Base-by-base conservation (phyloP, 805 yeast species). In the Vanderwaltozyma tropicalis region DNA sequence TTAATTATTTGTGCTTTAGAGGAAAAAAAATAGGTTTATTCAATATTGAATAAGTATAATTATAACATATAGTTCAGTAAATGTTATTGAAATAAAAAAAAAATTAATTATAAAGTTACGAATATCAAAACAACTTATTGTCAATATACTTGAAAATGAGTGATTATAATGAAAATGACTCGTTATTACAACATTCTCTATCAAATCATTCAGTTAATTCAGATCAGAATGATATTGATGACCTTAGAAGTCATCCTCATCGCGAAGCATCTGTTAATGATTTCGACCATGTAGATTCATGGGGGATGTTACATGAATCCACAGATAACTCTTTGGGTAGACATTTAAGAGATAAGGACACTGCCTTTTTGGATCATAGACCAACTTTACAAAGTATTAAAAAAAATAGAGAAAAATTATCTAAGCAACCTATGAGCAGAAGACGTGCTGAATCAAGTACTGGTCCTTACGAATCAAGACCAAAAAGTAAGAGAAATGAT, bases 201-300 rank as follows among this genome's bases (percentile, higher is more conserved):
- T 14, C 18, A 5, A 15, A 14, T 14, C 5, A 14, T 27, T 27
- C 29, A 4, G 14, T 27, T 22, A 11, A 22, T 22, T 22, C 25
- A 14, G 17, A 27, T 6, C 12, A 27, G 4, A 7, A 27, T 14
- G 18, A 6, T 27, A 27, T 27, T 14, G 29, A 27, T 6, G 29
- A 27, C 4, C 8, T 5, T 11, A 24, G n/a, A 8, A 24, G 27
- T 8, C n/a, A 11, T 24, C 9, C 8, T 11, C 9, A 24, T 24
- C 5, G n/a, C 4, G 27, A 7, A 8, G 8, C 27, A 24, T 11
- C 12, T 7, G 27, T 8, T 7, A 50, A 55, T 4, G 61, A 57
- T 39, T 55, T 55, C 34, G 61, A 56, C 21, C 52, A 56, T 28
- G 50, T 50, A 2, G 62, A 57, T 32, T 56, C 62, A 2, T 49